Base-by-base conservation (phyloP, 352 stramenopile genomes). In the Pythium periplocum region DNA sequence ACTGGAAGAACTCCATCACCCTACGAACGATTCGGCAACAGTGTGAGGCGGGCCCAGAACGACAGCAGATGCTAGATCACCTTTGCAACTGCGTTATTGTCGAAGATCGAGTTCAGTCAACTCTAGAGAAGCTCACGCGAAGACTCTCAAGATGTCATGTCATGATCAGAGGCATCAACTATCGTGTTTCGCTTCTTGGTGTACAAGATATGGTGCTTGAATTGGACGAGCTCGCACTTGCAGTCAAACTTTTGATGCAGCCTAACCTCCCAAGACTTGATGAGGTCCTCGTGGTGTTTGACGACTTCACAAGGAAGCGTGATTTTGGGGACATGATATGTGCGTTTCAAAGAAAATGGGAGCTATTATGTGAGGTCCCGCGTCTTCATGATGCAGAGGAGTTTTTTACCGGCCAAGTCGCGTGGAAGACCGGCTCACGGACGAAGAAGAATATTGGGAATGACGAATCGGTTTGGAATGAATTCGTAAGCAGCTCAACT, bases 361-460 rank as follows among this genome's bases (percentile, higher is more conserved):
- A 64, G 4, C 33, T 71, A 2, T 34, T 76, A 4, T 86, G 72
- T 43, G 66, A 83, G 55, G 53, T 78, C 31, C 67, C 68, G 3
- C 72, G 77, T 38, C 49, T 88, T 0, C 75, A 85, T 41, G 78
- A 88, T 31, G 59, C 82, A 2, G 75, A 88, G 3, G 78, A 88
- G 36, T 86, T 78, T 35, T 78, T 86, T 59, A 65, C 59, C n/a
- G 46, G 63, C 7, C 51, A 74, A 61, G 38, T 59, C 30, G 50
- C 45, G 6, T 57, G 46, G 34, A 67, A 67, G 40, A n/a, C 34
- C 9, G 26, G 53, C 38, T 43, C 57, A 36, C 44, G 34, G 12
- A 54, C 51, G 12, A 71, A 54, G 40, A 62, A 59, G 31, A 53
- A 49, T 40, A 31, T 32, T 17, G 55, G n/a, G 42, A 48, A 59